These are phyloP conservation scores for Phytophthora citrophthora DNA, from an alignment of 352 stramenopile species.

Conservation along the genomic window DNA sequence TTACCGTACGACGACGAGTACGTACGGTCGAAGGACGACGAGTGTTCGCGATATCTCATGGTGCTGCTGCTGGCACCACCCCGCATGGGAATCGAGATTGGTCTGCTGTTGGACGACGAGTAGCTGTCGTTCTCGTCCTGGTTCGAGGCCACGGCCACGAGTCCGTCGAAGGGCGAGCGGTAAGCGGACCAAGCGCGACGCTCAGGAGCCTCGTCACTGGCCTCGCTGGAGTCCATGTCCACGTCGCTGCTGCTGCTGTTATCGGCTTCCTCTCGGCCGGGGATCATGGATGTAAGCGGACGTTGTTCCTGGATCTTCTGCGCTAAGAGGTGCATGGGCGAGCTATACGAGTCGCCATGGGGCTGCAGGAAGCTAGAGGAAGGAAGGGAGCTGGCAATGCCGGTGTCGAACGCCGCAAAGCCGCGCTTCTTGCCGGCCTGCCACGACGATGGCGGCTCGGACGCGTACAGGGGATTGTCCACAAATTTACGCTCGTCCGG, in stretches of 20 bases:
- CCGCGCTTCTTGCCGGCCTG: slow-evolving; percentile 62
- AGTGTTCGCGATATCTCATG: slow-evolving; percentile 35
- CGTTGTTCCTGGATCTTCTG: slow-evolving; percentile 62
- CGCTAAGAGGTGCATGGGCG: slow-evolving; percentile 49
- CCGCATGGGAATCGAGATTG: slow-evolving; percentile 70
- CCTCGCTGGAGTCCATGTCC: slow-evolving; percentile 59
- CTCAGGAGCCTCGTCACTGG: slow-evolving; percentile 53
- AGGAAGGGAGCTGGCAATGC: slow-evolving; percentile 57
- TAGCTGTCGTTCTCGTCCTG: slow-evolving; percentile 53
- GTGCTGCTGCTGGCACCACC: slow-evolving; percentile 33
- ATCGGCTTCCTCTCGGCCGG: slow-evolving; percentile 37
- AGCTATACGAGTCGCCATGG: slow-evolving; percentile 20
- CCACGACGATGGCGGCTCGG: slow-evolving; percentile 55
- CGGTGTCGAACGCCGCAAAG: slow-evolving; percentile 47
- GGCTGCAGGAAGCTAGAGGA: slow-evolving; percentile 56
- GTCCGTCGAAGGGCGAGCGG: slow-evolving; percentile 70
- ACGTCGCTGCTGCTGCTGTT: slow-evolving; percentile 61
- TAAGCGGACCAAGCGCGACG: slow-evolving; percentile 46
- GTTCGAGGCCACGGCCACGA: slow-evolving; percentile 62
- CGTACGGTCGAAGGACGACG: slow-evolving; percentile 33
- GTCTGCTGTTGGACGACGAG: slow-evolving; percentile 50
- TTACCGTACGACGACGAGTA: slow-evolving; percentile 44
- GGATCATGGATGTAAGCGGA: slow-evolving; percentile 79
- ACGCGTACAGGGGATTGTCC: slow-evolving; percentile 63
- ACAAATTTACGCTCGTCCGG: slow-evolving; percentile 71